A percentile compares a stretch with the other conserved stretches of the same genome.
phyloP scores from a whole-genome alignment of 108 stramenopile genomes.

The Thalassiosira profunda region DNA sequence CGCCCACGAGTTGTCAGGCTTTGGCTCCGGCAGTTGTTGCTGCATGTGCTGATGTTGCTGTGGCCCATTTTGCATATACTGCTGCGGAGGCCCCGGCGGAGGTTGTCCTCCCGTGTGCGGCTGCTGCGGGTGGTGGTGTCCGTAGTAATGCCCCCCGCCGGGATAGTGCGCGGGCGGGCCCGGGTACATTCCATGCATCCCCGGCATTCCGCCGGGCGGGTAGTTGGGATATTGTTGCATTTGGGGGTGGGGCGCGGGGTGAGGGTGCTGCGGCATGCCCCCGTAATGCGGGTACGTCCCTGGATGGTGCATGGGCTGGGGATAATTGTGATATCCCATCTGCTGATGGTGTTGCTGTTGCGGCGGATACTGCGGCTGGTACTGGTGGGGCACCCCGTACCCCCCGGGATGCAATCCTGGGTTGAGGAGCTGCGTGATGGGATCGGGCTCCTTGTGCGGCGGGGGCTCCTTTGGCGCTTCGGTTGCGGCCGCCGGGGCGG shows the following conservation, averaged over 20 bases:
- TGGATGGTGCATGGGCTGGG: slow-evolving; percentile 9
- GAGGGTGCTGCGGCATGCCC: too few relatives aligned
- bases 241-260: not conserved
- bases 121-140: not conserved
- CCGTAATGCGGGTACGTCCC: slow-evolving; percentile 3
- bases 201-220: slow-evolving; percentile 2
- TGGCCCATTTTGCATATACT: not conserved
- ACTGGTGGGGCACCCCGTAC: slow-evolving; percentile 19
- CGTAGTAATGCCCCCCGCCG: not conserved
- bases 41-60: slow-evolving; percentile 1
- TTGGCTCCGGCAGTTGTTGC: not conserved
- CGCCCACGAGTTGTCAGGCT: not conserved
- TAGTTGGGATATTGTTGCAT: slow-evolving; percentile 3
- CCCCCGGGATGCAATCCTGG: slow-evolving; percentile 26
- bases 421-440: slow-evolving; percentile 46
- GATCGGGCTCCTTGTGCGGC: slow-evolving; percentile 32
- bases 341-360: slow-evolving; percentile 16
- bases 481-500: not conserved
- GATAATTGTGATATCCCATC: slow-evolving; percentile 4
- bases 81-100: not conserved
- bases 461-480: slow-evolving; percentile 9
- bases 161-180: slow-evolving; percentile 4
- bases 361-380: not conserved
- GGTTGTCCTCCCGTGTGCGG: not conserved
- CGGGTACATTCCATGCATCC: slow-evolving; percentile 4